Conservation (phyloP, 1,284 basidiomycete species). For the Mycosarcoma maydis region DNA sequence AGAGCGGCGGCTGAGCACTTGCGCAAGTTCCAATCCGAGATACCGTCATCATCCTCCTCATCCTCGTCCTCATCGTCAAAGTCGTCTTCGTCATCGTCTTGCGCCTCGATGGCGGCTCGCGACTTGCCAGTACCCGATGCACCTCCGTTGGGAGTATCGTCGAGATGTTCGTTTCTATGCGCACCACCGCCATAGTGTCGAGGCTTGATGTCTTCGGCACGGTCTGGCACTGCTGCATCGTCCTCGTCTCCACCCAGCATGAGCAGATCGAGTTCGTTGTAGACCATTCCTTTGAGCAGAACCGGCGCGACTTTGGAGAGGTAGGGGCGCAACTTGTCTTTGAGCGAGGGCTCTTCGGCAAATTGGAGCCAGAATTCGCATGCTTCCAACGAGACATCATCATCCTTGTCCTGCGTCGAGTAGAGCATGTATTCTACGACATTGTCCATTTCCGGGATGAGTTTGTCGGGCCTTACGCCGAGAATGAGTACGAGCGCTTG, state of each 20-base stretch:
- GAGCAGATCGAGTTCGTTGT: slow-evolving; percentile 93
- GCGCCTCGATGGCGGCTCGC: slow-evolving; percentile 70
- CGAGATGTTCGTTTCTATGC: slow-evolving; percentile 71
- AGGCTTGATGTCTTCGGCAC: slow-evolving; percentile 85
- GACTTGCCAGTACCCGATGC: slow-evolving; percentile 56
- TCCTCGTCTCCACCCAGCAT: slow-evolving; percentile 94
- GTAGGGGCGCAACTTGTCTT: slow-evolving; percentile 83
- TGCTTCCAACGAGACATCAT: slow-evolving; percentile 74
- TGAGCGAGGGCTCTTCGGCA: slow-evolving; percentile 89
- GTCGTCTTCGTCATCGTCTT: slow-evolving; percentile 75
- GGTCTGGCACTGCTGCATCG: slow-evolving; percentile 82
- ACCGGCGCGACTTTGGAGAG: slow-evolving; percentile 89
- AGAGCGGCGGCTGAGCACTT: slow-evolving; percentile 98
- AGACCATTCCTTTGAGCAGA: slow-evolving; percentile 94
- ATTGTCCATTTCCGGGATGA: slow-evolving; percentile 93
- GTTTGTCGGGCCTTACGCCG: slow-evolving; percentile 90
- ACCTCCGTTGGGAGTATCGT: slow-evolving; percentile 58
- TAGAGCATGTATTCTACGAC: slow-evolving; percentile 99
- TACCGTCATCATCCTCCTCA: slow-evolving; percentile 93
- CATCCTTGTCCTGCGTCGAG: slow-evolving; percentile 93
- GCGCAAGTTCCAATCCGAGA: slow-evolving; percentile 98
- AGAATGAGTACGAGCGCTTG: slow-evolving; percentile 93
- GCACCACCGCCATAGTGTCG: slow-evolving; percentile 82
- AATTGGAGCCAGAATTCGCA: slow-evolving; percentile 99
- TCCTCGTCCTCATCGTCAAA: slow-evolving; percentile 87